These are phyloP conservation scores for Apophysomyces variabilis DNA, from an alignment of 371 early-diverging fungal genomes.

Conservation along the genomic window DNA sequence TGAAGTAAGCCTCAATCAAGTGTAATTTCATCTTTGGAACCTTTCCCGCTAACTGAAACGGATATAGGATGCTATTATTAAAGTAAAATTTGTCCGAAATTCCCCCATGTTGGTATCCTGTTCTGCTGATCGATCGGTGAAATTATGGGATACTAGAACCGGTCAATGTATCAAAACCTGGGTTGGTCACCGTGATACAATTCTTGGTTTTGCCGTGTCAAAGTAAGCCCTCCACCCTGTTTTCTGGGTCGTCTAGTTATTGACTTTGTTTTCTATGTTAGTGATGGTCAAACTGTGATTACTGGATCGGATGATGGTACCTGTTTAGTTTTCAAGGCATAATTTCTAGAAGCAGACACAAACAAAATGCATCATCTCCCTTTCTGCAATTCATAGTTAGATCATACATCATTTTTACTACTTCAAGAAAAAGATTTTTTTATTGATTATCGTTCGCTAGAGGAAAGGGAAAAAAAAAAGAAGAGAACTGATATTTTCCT, in stretches of 20 bases:
- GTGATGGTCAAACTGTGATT: constrained; percentile 76
- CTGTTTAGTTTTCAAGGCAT: constrained; percentile 67
- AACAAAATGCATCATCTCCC: not conserved
- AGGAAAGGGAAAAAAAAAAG: not conserved
- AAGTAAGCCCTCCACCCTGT: constrained; percentile 28
- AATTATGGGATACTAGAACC: constrained; percentile 88
- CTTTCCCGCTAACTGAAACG: not conserved
- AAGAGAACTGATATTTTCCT: not conserved
- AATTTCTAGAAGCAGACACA: constrained; percentile 14
- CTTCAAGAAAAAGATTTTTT: not conserved
- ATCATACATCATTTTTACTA: not conserved
- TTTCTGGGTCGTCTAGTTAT: not conserved
- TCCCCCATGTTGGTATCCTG: constrained; percentile 70
- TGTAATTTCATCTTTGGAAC: too few species aligned
- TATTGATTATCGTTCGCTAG: not conserved
- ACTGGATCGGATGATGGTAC: constrained; percentile 84
- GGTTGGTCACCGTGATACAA: constrained; percentile 87
- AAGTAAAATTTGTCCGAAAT: constrained; percentile 71
- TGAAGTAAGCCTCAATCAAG: constrained; percentile 40
- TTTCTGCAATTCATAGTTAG: constrained; percentile 14
- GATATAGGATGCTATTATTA: constrained; percentile 81
- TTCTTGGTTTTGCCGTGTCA: constrained; percentile 83
- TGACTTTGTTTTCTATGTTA: constrained; percentile 18
- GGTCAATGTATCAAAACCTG: constrained; percentile 72
- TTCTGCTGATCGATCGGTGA: constrained; percentile 79